These are phyloP conservation scores for Magnolia officinalis DNA, from an alignment of 164 flowering plant species.

Conservation along the genomic window DNA sequence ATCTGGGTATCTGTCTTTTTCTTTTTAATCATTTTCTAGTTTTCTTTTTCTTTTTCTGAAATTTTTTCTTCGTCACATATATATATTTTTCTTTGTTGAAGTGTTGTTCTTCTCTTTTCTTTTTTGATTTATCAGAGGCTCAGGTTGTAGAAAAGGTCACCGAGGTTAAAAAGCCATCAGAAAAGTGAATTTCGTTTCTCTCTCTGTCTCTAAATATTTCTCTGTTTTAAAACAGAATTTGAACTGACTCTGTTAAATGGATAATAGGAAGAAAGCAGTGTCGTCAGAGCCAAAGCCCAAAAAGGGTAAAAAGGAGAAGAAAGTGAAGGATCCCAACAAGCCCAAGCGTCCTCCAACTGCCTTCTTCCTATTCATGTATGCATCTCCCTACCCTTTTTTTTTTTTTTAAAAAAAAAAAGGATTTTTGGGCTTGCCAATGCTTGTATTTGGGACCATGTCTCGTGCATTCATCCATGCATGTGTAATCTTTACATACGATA, in stretches of 20 bases:
- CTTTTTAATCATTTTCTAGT: neutral
- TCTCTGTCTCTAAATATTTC: neutral
- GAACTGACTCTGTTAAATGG: too few relatives aligned
- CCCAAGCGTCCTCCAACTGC: slow-evolving; percentile 91
- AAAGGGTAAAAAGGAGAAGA: slow-evolving; percentile 41
- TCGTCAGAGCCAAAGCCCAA: slow-evolving; percentile 44
- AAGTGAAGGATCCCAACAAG: slow-evolving; percentile 51
- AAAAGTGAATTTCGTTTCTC: slow-evolving; percentile 25
- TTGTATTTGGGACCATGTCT: neutral
- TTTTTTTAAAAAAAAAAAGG: neutral
- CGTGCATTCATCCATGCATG: too few relatives aligned
- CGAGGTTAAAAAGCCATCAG: slow-evolving; percentile 50
- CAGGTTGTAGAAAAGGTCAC: slow-evolving; percentile 53
- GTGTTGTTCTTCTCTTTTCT: neutral
- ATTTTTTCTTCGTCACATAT: neutral
- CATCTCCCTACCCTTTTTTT: neutral
- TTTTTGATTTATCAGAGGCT: slow-evolving; percentile 37
- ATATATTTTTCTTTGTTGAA: neutral
- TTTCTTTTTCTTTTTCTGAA: neutral
- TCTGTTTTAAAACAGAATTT: neutral
- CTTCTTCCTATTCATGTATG: slow-evolving; percentile 81
- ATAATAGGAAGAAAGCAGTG: slow-evolving; percentile 39
- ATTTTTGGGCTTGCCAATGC: neutral
- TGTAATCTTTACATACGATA: too few relatives aligned
- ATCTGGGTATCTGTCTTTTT: slow-evolving; percentile 40